phyloP scores from a whole-genome alignment of 208 protist genomes.

The Leishmania major region DNA sequence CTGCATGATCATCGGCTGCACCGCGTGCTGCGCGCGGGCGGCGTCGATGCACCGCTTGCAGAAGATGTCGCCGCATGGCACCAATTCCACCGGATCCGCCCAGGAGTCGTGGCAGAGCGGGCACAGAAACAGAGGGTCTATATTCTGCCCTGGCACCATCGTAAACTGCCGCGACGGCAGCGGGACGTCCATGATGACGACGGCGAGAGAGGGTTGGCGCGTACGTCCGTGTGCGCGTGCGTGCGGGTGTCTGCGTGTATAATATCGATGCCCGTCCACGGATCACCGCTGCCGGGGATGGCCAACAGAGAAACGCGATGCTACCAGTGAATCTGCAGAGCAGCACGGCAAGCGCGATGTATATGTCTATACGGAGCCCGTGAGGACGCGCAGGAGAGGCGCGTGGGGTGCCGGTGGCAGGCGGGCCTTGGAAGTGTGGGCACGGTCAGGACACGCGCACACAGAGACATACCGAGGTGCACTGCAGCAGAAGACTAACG shows the following conservation, averaged over 20 bases:
- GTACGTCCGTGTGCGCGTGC: not conserved
- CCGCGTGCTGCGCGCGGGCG: constrained; percentile 19
- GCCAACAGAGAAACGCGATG: not conserved
- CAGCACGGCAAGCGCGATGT: not conserved
- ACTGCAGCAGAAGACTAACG: not conserved
- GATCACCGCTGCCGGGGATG: not conserved
- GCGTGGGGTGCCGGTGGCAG: no score
- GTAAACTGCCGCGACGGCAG: constrained; percentile 19
- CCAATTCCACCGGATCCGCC: constrained; percentile 54
- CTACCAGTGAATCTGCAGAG: not conserved
- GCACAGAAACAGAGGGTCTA: constrained; percentile 52
- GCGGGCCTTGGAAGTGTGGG: no score
- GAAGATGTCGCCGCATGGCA: constrained; percentile 59
- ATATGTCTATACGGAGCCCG: no score
- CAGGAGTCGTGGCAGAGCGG: constrained; percentile 75
- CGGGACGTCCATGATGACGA: not conserved
- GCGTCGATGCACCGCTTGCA: constrained; percentile 54
- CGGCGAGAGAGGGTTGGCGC: not conserved
- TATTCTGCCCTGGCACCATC: constrained; percentile 37
- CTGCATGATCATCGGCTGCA: constrained; percentile 35
- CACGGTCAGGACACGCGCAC: no score
- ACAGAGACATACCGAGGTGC: not conserved
- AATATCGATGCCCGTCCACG: not conserved
- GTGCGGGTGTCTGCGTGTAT: not conserved
- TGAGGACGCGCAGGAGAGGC: no score